Evolutionary conservation across 2,329 filamentous ascomycete species (phyloP).

Genomic region (Aurifilum marmelostoma): DNA sequence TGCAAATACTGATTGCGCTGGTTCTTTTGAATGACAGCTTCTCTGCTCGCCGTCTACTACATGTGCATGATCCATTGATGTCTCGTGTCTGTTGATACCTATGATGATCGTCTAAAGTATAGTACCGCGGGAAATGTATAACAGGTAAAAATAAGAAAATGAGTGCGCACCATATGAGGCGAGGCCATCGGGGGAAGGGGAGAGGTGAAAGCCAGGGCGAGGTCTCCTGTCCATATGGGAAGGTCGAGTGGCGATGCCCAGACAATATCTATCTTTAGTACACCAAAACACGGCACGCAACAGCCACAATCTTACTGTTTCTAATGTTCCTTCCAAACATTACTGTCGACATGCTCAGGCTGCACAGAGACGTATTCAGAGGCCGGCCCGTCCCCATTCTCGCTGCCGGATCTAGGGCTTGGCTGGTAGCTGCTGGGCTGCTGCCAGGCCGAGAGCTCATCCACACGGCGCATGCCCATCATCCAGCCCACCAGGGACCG

Average conservation of each 20-base stretch:
- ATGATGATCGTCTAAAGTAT: neutral
- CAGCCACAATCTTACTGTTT: neutral
- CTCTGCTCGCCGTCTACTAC: slow-evolving; percentile 3
- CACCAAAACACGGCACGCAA: neutral
- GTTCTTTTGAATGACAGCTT: neutral
- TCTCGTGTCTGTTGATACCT: slow-evolving; percentile 6
- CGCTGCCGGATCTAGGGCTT: slow-evolving; percentile 37
- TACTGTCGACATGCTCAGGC: slow-evolving; percentile 46
- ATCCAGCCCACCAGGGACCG: slow-evolving; percentile 84
- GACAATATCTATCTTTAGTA: neutral
- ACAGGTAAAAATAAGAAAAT: neutral
- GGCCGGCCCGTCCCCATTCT: slow-evolving; percentile 34
- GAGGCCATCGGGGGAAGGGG: neutral
- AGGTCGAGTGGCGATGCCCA: neutral
- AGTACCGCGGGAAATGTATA: neutral
- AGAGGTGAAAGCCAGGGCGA: neutral
- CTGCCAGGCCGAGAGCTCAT: slow-evolving; percentile 60
- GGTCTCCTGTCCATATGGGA: neutral
- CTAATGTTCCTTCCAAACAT: slow-evolving; percentile 51
- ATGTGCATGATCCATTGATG: neutral
- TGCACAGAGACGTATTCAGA: slow-evolving; percentile 58
- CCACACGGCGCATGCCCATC: slow-evolving; percentile 75
- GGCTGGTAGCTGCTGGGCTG: slow-evolving; percentile 33
- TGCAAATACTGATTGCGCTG: slow-evolving; percentile 1
- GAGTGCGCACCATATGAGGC: neutral